These are phyloP conservation scores for Penicillium sp. DNA, from an alignment of 2,329 filamentous ascomycete species.

Conservation along the genomic window DNA sequence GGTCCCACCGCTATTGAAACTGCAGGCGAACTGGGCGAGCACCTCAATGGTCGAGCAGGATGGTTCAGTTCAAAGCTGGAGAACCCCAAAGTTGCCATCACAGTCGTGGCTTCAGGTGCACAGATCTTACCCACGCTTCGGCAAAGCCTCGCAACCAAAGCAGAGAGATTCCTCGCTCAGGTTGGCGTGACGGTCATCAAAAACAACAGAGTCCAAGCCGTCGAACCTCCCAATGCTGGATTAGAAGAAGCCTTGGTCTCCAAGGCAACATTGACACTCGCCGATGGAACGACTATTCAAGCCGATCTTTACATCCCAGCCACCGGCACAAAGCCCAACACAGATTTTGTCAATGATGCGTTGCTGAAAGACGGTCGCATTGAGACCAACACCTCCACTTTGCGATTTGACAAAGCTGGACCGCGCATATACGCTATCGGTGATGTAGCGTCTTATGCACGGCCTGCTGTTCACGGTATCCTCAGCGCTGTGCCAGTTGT, in stretches of 20 bases:
- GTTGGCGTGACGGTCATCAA: conserved; percentile 54
- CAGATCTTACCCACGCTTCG: conserved; percentile 42
- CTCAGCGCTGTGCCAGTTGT: conserved; percentile 47
- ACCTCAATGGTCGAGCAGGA: conserved; percentile 51
- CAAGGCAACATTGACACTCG: conserved; percentile 41
- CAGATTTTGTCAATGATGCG: conserved; percentile 36
- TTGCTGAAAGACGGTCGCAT: conserved; percentile 42
- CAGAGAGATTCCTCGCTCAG: conserved; percentile 45
- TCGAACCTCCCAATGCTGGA: conserved; percentile 35
- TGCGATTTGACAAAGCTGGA: conserved; percentile 42
- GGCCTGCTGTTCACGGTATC: conserved; percentile 48
- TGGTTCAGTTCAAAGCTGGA: conserved; percentile 32
- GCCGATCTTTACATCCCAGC: conserved; percentile 55
- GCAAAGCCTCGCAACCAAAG: conserved; percentile 39
- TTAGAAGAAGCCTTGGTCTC: conserved; percentile 23
- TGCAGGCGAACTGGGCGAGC: conserved; percentile 55
- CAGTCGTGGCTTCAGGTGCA: conserved; percentile 43
- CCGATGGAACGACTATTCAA: conserved; percentile 41
- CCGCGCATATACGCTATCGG: conserved; percentile 51
- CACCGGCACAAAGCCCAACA: conserved; percentile 47
- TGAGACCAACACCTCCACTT: conserved; percentile 38
- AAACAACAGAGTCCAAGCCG: conserved; percentile 39
- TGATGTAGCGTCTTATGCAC: conserved; percentile 45
- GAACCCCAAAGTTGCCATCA: conserved; percentile 46
- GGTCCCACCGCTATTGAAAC: conserved; percentile 46